Evolutionary conservation across 495 filamentous ascomycete genomes (phyloP).

Genomic region (Schizothecium vesticola): DNA sequence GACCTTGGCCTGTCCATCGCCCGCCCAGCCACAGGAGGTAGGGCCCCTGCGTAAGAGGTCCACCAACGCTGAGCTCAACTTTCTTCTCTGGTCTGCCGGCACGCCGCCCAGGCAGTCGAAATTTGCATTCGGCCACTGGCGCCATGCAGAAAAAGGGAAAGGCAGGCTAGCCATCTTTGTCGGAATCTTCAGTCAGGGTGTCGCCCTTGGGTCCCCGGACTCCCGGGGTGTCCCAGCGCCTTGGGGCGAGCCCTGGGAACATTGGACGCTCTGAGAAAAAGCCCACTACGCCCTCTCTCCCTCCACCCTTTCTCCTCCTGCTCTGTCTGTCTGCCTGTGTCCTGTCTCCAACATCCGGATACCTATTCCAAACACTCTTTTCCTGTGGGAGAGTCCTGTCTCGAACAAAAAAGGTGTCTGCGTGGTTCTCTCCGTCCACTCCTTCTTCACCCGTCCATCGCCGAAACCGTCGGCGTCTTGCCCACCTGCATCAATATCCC

Average conservation of each 20-base stretch:
- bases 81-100: constrained; percentile 2
- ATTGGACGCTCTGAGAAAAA: constrained; percentile 4
- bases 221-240: background rate
- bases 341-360: background rate
- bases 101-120: constrained; percentile 4
- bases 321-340: no score
- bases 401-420: background rate
- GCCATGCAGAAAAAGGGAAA: constrained; percentile 24
- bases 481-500: no score
- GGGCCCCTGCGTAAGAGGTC: background rate
- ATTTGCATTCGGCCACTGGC: constrained; percentile 19
- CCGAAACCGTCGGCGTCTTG: background rate
- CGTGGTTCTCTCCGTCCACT: background rate
- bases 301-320: background rate
- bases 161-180: constrained; percentile 4
- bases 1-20: background rate
- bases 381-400: background rate
- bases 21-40: background rate
- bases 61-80: background rate
- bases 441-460: background rate
- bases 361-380: background rate
- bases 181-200: background rate
- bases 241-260: background rate
- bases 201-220: background rate
- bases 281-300: background rate